Evolutionary conservation across 2,329 filamentous ascomycete genomes (phyloP), one percentile per base, ranked within the genome.

Genomic region (Triangularia setosa): DNA sequence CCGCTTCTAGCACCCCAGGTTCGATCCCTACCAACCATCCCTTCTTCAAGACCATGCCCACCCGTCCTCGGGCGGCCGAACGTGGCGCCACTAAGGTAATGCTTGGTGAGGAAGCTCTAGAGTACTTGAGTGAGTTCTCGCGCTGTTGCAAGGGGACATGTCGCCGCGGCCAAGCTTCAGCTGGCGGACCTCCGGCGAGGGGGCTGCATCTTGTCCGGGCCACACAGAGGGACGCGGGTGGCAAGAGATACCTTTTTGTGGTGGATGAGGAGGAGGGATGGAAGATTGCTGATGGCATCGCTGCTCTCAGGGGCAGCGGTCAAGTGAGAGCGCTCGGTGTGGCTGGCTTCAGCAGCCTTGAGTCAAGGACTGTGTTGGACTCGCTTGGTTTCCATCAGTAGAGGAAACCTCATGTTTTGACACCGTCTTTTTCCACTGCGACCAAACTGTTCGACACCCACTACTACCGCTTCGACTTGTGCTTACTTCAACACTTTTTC

Each of bases 121-220:
- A 79, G n/a, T 89, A 86, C 72, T 78, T 91, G 63, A 75, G 78
- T 55, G 85, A 88, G 67, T 80, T 91, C 75, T 78, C 89, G 67
- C 82, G 84, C 69, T 81, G 84, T 65, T 92, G 89, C 79, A 87
- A 86, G 73, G 83, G 83, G 69, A 84, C 83, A 67, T 91, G 87
- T 75, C 84, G 84, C 67, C 77, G 85, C 68, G 81, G 81, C 61
- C 75, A 82, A 66, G 79, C 69, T 62, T 66, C 69, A 25, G 81
- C 79, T 58, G 85, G 83, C 64, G 83, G 83, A 69, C 83, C 80
- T 79, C 84, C 80, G 74, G 75, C 76, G 63, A 83, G 81, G 67
- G 84, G 84, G 60, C 74, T 87, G 60, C 88, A 90, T 73, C 74
- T 90, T 9, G 75, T 90, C 63, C 83, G 87, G 59, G 87, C 87